Evolutionary conservation across 768 basidiomycete genomes (phyloP).

Genomic region (Brasilioporus rufonigricans): DNA sequence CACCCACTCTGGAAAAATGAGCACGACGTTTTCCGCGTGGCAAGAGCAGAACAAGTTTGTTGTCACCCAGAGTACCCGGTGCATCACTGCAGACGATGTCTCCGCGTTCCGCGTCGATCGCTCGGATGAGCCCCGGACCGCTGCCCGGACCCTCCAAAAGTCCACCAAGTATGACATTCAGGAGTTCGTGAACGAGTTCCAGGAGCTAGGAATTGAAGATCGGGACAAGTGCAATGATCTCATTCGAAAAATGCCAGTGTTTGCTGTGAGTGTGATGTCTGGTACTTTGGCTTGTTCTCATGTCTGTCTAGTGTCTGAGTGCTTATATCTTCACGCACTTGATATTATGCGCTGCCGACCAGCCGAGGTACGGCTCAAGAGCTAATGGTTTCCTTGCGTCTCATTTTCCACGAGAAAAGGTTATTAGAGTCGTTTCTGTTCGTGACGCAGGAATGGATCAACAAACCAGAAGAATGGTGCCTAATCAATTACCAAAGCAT

Average conservation of each 20-base stretch:
- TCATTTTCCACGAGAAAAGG: constrained; percentile 9
- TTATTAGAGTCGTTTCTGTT: constrained; percentile 15
- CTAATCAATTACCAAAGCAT: constrained; percentile 20
- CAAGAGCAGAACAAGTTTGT: constrained; percentile 6
- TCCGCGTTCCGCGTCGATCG: constrained; percentile 23
- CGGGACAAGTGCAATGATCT: constrained; percentile 20
- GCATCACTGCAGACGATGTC: constrained; percentile 25
- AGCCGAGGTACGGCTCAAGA: constrained; percentile 11
- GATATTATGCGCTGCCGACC: constrained; percentile 19
- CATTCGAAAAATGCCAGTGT: constrained; percentile 18
- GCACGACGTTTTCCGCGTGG: constrained; percentile 23
- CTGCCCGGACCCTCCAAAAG: constrained; percentile 19
- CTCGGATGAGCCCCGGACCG: constrained; percentile 21
- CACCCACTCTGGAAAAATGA: not conserved
- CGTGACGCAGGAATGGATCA: constrained; percentile 19
- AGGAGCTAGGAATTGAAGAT: constrained; percentile 8
- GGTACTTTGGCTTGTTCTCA: not conserved
- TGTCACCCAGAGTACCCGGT: constrained; percentile 4
- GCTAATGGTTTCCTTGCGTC: not conserved
- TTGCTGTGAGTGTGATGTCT: constrained; percentile 13
- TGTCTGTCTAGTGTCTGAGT: constrained; percentile 15
- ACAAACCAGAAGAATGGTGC: constrained; percentile 24
- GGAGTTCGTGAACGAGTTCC: constrained; percentile 17
- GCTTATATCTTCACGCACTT: constrained; percentile 27
- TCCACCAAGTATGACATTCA: constrained; percentile 21